Evolutionary conservation across 2,329 filamentous ascomycete species (phyloP).

Genomic region (Xylaria sp.): DNA sequence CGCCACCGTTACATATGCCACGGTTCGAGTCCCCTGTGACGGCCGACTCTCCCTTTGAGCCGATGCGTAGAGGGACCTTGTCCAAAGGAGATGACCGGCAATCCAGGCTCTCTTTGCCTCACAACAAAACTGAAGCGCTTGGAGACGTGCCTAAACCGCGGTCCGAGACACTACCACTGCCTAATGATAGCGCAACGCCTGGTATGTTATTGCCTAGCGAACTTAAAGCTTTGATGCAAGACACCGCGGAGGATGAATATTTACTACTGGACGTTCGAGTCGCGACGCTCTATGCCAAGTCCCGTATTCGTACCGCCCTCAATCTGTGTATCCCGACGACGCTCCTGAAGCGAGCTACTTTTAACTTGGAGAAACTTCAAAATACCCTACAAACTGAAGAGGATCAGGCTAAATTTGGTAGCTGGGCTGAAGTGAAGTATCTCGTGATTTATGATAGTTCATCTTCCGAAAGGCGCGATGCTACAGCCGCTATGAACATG

Average conservation of each 20-base stretch:
- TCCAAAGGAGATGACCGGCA: slow-evolving; percentile 63
- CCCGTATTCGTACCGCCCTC: slow-evolving; percentile 81
- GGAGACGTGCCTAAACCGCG: slow-evolving; percentile 49
- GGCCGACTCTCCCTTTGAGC: slow-evolving; percentile 51
- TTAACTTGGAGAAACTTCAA: slow-evolving; percentile 86
- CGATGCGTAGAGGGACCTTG: slow-evolving; percentile 49
- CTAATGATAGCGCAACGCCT: slow-evolving; percentile 59
- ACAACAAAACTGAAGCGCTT: slow-evolving; percentile 58
- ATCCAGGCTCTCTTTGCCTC: slow-evolving; percentile 65
- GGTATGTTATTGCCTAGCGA: slow-evolving; percentile 65
- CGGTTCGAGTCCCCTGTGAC: slow-evolving; percentile 60
- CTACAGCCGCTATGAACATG: slow-evolving; percentile 82
- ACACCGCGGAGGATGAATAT: slow-evolving; percentile 55
- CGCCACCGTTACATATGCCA: slow-evolving; percentile 55
- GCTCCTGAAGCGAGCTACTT: slow-evolving; percentile 87
- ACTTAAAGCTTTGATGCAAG: slow-evolving; percentile 67
- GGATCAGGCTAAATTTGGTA: slow-evolving; percentile 77
- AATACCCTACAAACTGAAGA: slow-evolving; percentile 82
- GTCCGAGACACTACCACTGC: slow-evolving; percentile 65
- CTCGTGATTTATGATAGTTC: slow-evolving; percentile 89
- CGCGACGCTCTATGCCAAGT: slow-evolving; percentile 80
- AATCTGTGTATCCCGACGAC: slow-evolving; percentile 97
- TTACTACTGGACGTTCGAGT: slow-evolving; percentile 88
- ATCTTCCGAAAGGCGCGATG: slow-evolving; percentile 83
- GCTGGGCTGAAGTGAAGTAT: slow-evolving; percentile 78